Base-by-base conservation (phyloP, 768 basidiomycete genomes). In the Phaeotremella fagi region DNA sequence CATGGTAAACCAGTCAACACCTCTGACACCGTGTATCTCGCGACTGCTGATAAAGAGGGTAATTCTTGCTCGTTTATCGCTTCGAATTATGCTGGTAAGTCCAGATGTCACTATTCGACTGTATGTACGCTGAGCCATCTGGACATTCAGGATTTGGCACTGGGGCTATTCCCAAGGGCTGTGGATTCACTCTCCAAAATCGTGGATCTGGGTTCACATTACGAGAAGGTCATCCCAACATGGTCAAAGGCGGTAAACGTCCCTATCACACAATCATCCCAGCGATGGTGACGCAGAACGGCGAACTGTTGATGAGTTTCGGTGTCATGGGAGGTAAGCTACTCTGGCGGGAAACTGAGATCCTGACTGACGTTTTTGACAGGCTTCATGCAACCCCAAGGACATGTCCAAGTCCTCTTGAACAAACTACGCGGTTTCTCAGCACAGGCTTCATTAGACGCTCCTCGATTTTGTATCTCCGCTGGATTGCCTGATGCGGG, bases 161-260 rank as follows among this genome's bases (percentile, higher is more conserved):
- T 20, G 62, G 67, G 82, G 94, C 94, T 27, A 79, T 99, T 33
- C 95, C 95, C 0, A 85, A 87, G 62, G 90, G 86, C 0, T 95
- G 91, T 64, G 95, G 95, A 0, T 99, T 99, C 73, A 95, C 91
- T 0, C 80, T 99, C 14, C 95, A 99, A 75, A 95, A 95, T 74
- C 81, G 95, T 51, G 95, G 95, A 1, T 79, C 83, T 11, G 85
- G 87, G 4, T 99, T 99, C 72, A 78, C 82, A 5, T 78, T 97
- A 22, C 79, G 80, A 48, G 82, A 88, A 52, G 82, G 82, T 1
- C 94, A 98, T 70, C 86, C 90, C 1, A 98, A 99, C 68, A 81
- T 80, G 26, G 76, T 98, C 48, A 77, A 85, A 77, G 90, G 87
- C 48, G 83, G 86, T 3, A 97, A 98, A 76, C 81, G 91, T 31